These are phyloP conservation scores for Haplographium delicatum DNA, from an alignment of 495 filamentous ascomycete species.

Conservation along the genomic window DNA sequence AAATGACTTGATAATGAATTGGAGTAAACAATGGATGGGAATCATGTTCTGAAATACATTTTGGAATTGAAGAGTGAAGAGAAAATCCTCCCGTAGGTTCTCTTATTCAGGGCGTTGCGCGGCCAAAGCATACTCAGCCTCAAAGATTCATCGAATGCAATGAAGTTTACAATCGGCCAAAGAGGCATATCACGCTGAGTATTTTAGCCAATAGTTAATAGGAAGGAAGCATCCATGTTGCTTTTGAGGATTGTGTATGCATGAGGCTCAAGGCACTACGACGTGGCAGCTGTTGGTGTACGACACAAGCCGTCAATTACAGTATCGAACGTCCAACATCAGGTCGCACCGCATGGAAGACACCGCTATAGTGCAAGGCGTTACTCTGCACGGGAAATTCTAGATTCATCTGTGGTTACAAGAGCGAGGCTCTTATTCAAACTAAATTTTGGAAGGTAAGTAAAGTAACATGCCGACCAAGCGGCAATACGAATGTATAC, in stretches of 20 bases:
- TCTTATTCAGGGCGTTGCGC: not conserved
- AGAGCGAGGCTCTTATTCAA: not conserved
- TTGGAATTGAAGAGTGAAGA: not conserved
- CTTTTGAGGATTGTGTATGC: not conserved
- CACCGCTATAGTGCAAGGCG: not conserved
- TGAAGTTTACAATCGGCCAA: not conserved
- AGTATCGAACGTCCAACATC: not conserved
- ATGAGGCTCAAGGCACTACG: not conserved
- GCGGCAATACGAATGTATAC: not conserved
- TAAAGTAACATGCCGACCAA: not conserved
- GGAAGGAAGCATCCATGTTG: not conserved
- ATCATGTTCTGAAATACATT: not conserved
- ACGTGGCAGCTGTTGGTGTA: not conserved
- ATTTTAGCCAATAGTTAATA: not conserved
- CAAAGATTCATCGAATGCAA: not conserved
- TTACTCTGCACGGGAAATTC: not conserved
- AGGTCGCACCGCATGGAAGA: not conserved
- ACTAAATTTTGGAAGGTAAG: not conserved
- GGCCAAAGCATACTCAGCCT: not conserved
- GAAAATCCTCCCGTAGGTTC: not conserved
- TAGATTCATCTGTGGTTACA: not conserved
- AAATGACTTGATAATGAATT: not conserved
- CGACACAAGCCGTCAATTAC: not conserved
- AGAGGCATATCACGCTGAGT: not conserved
- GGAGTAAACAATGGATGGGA: not conserved